phyloP scores from a whole-genome alignment of 2,329 filamentous ascomycete genomes.

The Pestalotiopsis sp. region DNA sequence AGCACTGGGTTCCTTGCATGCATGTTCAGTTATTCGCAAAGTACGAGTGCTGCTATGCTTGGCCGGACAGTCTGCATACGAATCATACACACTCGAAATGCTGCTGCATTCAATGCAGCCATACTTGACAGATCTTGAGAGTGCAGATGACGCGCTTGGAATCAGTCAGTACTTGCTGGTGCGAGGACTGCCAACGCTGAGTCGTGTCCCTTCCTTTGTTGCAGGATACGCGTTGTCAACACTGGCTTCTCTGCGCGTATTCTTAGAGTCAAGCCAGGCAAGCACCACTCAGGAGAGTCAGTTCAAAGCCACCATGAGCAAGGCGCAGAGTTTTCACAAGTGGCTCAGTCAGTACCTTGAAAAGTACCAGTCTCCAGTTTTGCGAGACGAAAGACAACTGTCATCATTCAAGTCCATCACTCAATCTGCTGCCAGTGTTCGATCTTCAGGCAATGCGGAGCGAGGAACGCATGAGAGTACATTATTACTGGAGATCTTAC shows the following conservation, averaged over 20 bases:
- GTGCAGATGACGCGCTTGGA: conserved; percentile 87
- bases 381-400: conserved; percentile 50
- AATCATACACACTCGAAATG: conserved; percentile 88
- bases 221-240: conserved; percentile 80
- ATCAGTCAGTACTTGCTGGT: conserved; percentile 82
- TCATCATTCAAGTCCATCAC: conserved; percentile 69
- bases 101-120: conserved; percentile 77
- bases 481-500: conserved; percentile 77
- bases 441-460: conserved; percentile 69
- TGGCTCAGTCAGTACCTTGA: conserved; percentile 78
- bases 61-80: conserved; percentile 71
- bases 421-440: conserved; percentile 67
- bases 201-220: conserved; percentile 71
- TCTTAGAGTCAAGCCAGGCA: conserved; percentile 74
- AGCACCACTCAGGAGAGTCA: conserved; percentile 86
- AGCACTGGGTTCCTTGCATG: conserved; percentile 83
- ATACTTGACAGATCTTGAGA: conserved; percentile 81
- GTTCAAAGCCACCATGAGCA: conserved; percentile 75
- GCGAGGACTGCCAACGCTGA: conserved; percentile 67
- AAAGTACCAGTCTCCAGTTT: conserved; percentile 58
- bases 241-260: conserved; percentile 75
- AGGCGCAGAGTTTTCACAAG: conserved; percentile 72
- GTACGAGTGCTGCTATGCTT: conserved; percentile 80
- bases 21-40: conserved; percentile 84
- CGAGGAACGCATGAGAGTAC: conserved; percentile 75